Conservation (phyloP, 2,329 filamentous ascomycete species). For the Diaporthe sp. region DNA sequence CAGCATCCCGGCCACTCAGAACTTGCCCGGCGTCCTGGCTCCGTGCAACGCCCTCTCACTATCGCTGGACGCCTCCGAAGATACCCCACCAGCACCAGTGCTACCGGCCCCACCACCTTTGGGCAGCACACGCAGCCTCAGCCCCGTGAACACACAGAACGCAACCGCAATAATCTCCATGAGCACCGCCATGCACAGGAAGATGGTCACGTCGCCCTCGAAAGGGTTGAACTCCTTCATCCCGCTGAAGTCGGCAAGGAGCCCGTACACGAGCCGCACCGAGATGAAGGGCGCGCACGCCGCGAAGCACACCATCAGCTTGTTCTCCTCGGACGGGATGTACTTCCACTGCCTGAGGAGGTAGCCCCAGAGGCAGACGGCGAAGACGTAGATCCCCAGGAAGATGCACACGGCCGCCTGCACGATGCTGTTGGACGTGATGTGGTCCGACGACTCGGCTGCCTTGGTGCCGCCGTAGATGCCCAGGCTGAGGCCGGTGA, state of each 20-base stretch:
- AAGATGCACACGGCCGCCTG: conserved; percentile 35
- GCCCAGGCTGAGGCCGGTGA: conserved; percentile 38
- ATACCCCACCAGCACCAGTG: not conserved
- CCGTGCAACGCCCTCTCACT: conserved; percentile 5
- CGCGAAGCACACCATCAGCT: conserved; percentile 47
- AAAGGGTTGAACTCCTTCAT: conserved; percentile 38
- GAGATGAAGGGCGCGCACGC: conserved; percentile 47
- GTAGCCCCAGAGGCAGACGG: conserved; percentile 43
- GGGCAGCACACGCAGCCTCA: conserved; percentile 29
- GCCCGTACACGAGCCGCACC: conserved; percentile 42
- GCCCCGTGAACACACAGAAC: conserved; percentile 42
- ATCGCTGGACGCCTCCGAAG: not conserved
- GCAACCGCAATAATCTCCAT: conserved; percentile 48
- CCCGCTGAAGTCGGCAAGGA: conserved; percentile 43
- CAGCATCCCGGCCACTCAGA: not conserved
- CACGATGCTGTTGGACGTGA: conserved; percentile 33
- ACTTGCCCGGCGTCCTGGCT: conserved; percentile 4
- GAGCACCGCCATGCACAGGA: conserved; percentile 49
- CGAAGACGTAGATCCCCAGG: conserved; percentile 40
- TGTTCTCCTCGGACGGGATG: conserved; percentile 44
- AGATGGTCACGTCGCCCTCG: conserved; percentile 46
- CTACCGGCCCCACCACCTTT: conserved; percentile 42
- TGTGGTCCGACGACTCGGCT: conserved; percentile 24
- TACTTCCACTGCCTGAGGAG: conserved; percentile 38
- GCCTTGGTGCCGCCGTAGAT: conserved; percentile 40